phyloP scores from a whole-genome alignment of 2,329 filamentous ascomycete genomes.

The Aspergillus fischeri region DNA sequence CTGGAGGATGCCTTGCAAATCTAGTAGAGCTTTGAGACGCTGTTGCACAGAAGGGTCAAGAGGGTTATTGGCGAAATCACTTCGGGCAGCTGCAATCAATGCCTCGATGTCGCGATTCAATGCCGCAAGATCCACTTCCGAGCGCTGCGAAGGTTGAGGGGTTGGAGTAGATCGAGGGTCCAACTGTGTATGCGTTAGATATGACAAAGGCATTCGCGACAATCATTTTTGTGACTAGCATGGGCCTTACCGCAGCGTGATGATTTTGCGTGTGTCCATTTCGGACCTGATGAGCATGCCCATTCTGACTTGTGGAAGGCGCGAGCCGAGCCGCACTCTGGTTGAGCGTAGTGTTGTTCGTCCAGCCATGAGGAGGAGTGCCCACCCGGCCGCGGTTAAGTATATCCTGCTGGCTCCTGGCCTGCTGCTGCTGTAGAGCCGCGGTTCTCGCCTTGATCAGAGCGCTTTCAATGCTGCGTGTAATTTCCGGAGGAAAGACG shows the following conservation, averaged over 20 bases:
- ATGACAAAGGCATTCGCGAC: not conserved
- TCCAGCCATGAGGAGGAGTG: conserved; percentile 56
- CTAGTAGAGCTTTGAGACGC: conserved; percentile 77
- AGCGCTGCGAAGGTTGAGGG: conserved; percentile 32
- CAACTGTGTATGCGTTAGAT: conserved; percentile 12
- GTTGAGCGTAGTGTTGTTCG: conserved; percentile 72
- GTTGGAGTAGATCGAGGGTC: conserved; percentile 22
- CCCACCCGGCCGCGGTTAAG: conserved; percentile 50
- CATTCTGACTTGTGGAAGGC: conserved; percentile 20
- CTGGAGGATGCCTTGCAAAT: conserved; percentile 76
- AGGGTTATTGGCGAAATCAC: conserved; percentile 70
- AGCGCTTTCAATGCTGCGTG: conserved; percentile 88
- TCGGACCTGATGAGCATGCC: conserved; percentile 22
- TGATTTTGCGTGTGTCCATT: conserved; percentile 29
- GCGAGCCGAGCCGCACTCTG: conserved; percentile 42
- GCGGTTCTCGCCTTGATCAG: conserved; percentile 74
- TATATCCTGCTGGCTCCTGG: conserved; percentile 53
- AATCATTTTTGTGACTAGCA: not conserved
- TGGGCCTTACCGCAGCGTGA: conserved; percentile 16
- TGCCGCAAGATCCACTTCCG: conserved; percentile 58
- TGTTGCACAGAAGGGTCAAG: conserved; percentile 72
- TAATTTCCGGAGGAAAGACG: conserved; percentile 83
- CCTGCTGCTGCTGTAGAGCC: conserved; percentile 46
- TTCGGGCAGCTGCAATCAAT: conserved; percentile 68
- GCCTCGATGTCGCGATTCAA: conserved; percentile 79